Evolutionary conservation across 805 yeast species (phyloP).

Genomic region (Maudiozyma bulderi): DNA sequence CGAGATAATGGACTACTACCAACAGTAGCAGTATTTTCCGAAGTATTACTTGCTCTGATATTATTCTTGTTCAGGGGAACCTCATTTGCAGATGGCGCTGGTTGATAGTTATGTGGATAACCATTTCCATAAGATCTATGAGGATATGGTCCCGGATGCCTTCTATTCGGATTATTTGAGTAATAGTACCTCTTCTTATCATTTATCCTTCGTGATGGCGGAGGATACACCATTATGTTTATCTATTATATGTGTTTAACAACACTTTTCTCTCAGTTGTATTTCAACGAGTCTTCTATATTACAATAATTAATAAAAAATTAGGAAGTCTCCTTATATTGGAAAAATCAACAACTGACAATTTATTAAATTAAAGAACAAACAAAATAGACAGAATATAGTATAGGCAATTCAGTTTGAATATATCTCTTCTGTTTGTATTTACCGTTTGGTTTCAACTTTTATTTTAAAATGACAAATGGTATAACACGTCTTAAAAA

Average conservation of each 20-base stretch:
- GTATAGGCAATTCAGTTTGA: too few species aligned
- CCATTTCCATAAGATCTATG: slow-evolving; percentile 9
- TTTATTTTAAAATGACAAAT: too few species aligned
- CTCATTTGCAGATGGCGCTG: neutral
- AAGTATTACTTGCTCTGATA: neutral
- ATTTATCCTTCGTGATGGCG: slow-evolving; percentile 9
- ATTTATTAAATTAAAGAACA: too few species aligned
- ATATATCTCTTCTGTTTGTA: too few species aligned
- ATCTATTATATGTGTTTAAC: neutral
- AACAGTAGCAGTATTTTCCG: neutral
- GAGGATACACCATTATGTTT: slow-evolving; percentile 12
- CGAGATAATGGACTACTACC: neutral
- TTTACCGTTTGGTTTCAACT: too few species aligned
- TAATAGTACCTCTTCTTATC: slow-evolving; percentile 28
- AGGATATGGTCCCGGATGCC: slow-evolving; percentile 14
- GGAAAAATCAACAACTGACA: too few species aligned
- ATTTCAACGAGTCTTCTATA: too few species aligned
- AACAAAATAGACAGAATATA: too few species aligned
- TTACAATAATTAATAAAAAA: too few species aligned
- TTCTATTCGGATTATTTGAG: slow-evolving; percentile 18
- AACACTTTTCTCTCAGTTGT: neutral
- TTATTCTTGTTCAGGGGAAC: neutral
- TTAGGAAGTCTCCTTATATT: too few species aligned
- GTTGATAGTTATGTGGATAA: neutral
- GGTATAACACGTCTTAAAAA: too few species aligned